Evolutionary conservation across 2,329 filamentous ascomycete species (phyloP).

Genomic region (Fusarium austroafricanum): DNA sequence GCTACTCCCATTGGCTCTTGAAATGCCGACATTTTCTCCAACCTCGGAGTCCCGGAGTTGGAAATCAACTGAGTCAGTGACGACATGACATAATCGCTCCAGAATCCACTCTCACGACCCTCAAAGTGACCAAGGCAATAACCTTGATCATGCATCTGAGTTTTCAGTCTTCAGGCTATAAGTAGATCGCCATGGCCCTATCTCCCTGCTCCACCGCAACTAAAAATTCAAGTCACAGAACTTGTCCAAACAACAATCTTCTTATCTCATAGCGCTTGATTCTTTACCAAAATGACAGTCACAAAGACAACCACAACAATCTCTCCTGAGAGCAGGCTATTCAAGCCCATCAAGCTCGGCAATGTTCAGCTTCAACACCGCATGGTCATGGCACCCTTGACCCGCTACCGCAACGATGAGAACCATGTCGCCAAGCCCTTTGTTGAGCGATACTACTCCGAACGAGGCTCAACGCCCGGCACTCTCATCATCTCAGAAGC

Average conservation of each 20-base stretch:
- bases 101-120: neutral
- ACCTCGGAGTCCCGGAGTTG: constrained; percentile 18
- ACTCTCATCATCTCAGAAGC: constrained; percentile 50
- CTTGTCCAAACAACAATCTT: neutral
- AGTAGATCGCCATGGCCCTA: neutral
- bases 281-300: constrained; percentile 18
- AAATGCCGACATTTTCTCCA: neutral
- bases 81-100: constrained; percentile 9
- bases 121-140: neutral
- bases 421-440: constrained; percentile 47
- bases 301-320: constrained; percentile 6
- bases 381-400: constrained; percentile 49
- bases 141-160: neutral
- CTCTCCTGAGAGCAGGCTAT: constrained; percentile 32
- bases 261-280: neutral
- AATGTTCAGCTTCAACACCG: constrained; percentile 37
- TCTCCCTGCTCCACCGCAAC: neutral
- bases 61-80: neutral
- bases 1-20: neutral
- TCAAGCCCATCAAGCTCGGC: constrained; percentile 43
- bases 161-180: constrained; percentile 3
- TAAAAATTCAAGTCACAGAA: neutral
- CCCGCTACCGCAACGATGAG: constrained; percentile 62
- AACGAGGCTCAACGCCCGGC: constrained; percentile 58
- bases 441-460: constrained; percentile 47